Conservation (phyloP, 257 asterid genomes). For the Solanum tacnaense region DNA sequence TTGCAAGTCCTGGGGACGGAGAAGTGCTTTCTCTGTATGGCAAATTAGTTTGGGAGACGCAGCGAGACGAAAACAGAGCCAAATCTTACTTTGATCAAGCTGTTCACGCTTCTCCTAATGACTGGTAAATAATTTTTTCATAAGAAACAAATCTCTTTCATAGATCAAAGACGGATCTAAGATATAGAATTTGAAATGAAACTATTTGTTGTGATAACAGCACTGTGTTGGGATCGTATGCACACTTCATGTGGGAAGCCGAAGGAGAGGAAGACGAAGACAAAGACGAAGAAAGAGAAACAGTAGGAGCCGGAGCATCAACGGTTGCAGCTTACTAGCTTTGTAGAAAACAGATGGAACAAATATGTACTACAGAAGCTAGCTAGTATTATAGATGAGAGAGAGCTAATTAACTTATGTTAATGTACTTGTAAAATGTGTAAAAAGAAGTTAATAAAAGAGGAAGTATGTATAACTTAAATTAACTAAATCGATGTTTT, state of each 20-base stretch:
- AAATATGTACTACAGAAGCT: not conserved
- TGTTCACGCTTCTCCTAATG: slow-evolving; percentile 52
- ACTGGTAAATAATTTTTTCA: slow-evolving; percentile 21
- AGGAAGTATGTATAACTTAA: not conserved
- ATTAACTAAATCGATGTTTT: not conserved
- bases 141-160: not conserved
- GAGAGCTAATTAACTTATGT: not conserved
- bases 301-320: not conserved
- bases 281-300: not conserved
- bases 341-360: not conserved
- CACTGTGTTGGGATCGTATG: slow-evolving; percentile 60
- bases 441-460: not conserved
- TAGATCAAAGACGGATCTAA: not conserved
- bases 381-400: not conserved
- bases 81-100: slow-evolving; percentile 55
- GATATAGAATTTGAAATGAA: not conserved
- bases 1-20: slow-evolving; percentile 63
- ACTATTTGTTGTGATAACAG: slow-evolving; percentile 13
- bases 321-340: slow-evolving; percentile 7
- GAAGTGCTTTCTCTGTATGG: slow-evolving; percentile 57
- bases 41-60: slow-evolving; percentile 52
- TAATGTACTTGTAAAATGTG: not conserved
- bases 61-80: slow-evolving; percentile 54
- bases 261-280: slow-evolving; percentile 22
- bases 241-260: slow-evolving; percentile 65